Conservation (phyloP, 139 green algal genomes). For the Pycnococcus provasolii region DNA sequence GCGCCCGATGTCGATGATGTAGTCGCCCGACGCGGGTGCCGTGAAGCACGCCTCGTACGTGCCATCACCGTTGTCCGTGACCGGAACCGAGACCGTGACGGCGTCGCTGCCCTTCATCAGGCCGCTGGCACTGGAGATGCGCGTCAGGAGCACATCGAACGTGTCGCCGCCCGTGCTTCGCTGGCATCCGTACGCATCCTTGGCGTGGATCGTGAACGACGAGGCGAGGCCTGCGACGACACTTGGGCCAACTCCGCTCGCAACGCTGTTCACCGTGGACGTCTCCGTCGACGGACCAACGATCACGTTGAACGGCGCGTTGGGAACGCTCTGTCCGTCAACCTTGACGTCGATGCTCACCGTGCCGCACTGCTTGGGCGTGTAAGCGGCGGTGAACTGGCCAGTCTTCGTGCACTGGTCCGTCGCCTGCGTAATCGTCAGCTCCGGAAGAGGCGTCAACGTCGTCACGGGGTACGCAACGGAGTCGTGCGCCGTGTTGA, state of each 20-base stretch:
- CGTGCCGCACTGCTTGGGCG: conserved; percentile 5
- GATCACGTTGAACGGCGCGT: not conserved
- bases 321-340: not conserved
- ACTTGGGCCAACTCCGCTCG: not conserved
- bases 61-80: conserved; percentile 14
- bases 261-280: not conserved
- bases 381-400: conserved; percentile 6
- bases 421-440: not conserved
- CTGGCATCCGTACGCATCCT: conserved; percentile 16
- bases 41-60: conserved; percentile 8
- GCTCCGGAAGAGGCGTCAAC: not conserved
- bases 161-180: conserved; percentile 19
- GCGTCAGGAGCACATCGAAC: conserved; percentile 16
- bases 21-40: conserved; percentile 5
- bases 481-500: conserved; percentile 8
- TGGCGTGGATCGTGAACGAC: conserved; percentile 8
- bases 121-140: not conserved
- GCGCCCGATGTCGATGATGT: conserved; percentile 8
- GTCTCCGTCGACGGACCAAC: not conserved
- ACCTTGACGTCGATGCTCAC: not conserved
- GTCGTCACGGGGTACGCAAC: conserved; percentile 1
- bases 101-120: conserved; percentile 7
- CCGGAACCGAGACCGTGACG: not conserved
- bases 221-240: conserved; percentile 6
- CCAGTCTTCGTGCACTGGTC: not conserved